These are phyloP conservation scores for Boletus tomentosulus DNA, from an alignment of 768 basidiomycete genomes.

Conservation along the genomic window DNA sequence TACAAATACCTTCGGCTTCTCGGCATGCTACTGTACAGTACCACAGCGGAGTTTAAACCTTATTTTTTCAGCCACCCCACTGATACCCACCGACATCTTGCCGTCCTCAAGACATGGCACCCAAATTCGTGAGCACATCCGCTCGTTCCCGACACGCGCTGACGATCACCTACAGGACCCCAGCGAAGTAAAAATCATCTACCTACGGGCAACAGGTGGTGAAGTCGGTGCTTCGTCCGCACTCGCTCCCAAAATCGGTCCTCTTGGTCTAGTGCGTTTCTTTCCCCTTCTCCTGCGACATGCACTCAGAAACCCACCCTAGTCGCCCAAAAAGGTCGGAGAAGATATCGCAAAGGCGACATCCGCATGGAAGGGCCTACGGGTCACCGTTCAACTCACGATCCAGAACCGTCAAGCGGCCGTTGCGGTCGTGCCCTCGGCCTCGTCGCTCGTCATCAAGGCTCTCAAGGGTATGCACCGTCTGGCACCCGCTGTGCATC, in stretches of 20 bases:
- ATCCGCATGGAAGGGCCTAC: constrained; percentile 97
- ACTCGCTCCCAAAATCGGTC: constrained; percentile 99
- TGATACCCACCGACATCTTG: not conserved
- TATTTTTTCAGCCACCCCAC: constrained; percentile 36
- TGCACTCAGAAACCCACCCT: not conserved
- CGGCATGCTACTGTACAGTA: constrained; percentile 52
- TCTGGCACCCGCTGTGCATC: not conserved
- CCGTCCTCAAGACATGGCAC: constrained; percentile 54
- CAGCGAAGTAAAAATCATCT: constrained; percentile 97
- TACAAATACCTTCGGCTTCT: constrained; percentile 32
- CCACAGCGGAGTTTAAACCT: constrained; percentile 49
- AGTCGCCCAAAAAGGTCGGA: constrained; percentile 99
- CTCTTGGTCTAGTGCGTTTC: constrained; percentile 89
- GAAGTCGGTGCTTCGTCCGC: constrained; percentile 99
- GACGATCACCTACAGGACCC: constrained; percentile 67
- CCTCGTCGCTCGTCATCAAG: constrained; percentile 94
- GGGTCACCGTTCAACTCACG: constrained; percentile 97
- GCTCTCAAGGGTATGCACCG: constrained; percentile 89
- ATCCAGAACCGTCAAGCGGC: constrained; percentile 99
- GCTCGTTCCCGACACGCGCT: not conserved
- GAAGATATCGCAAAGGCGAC: constrained; percentile 99
- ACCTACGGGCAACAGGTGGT: constrained; percentile 97
- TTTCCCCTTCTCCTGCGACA: not conserved
- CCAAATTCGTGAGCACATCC: constrained; percentile 59
- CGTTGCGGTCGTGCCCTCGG: constrained; percentile 94